Evolutionary conservation across 192 early-diverging fungal genomes (phyloP), one percentile per base, ranked within the genome.

Genomic region (Mortierella alpina): DNA sequence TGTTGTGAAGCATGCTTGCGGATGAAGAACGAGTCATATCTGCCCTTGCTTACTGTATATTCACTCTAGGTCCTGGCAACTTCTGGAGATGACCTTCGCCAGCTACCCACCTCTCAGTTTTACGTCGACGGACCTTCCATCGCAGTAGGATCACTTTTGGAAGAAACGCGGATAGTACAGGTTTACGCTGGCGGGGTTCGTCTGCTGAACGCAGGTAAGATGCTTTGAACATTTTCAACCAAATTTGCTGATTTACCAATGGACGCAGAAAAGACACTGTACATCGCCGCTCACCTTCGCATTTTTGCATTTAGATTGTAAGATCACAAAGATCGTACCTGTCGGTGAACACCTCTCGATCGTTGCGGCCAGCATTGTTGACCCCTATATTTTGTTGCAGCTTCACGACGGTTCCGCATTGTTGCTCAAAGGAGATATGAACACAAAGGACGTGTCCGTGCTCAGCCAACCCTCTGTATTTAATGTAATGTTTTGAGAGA

Each of bases 341-440:
- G 70, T 90, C 11, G 82, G 72, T 56, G 68, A 75, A 45, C 71
- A 86, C 59, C 66, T 86, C 6, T 84, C 84, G 58, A 89, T 95
- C 51, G 87, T 94, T 5, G 87, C 89, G 11, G 92, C 93, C 20
- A 88, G 89, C 62, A 91, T 99, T 45, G 71, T 84, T 2, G 95
- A 96, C 77, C 94, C 95, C 1, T 95, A 94, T 63, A 88, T 98
- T 18, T 66, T 97, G 23, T 71, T 97, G 12, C 82, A 90, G 55
- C 84, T 90, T 63, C 89, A 88, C 59, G 84, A 86, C 57, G 95
- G 92, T 7, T 86, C 88, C 4, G 73, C 92, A 39, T 53, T 86
- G 8, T 66, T 94, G 14, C 87, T 92, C 15, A 85, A 89, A 68
- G 88, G 88, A 1, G 87, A 94, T 68, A 69, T 82, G 13, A 84